phyloP scores from a whole-genome alignment of 2,329 filamentous ascomycete genomes.

The Ceratocystis alfenasii region DNA sequence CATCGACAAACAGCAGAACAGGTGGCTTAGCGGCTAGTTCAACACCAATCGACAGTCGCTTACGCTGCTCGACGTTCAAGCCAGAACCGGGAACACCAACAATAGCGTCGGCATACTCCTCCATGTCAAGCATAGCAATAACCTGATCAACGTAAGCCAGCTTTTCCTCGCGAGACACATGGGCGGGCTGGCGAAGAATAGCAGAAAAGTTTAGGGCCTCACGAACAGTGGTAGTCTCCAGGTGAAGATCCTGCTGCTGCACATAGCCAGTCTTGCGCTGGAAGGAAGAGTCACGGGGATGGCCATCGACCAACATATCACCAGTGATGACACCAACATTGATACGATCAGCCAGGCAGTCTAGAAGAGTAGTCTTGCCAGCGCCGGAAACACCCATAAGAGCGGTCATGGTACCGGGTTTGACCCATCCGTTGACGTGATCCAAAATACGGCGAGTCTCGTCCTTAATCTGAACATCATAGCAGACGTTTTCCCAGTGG shows the following conservation, averaged over 20 bases:
- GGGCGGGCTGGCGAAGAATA: slow-evolving; percentile 66
- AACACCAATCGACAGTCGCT: slow-evolving; percentile 86
- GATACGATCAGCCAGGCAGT: slow-evolving; percentile 72
- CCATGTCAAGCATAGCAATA: slow-evolving; percentile 82
- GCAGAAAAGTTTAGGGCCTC: slow-evolving; percentile 83
- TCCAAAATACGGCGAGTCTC: slow-evolving; percentile 66
- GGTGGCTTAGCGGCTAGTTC: slow-evolving; percentile 87
- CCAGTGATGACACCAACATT: slow-evolving; percentile 83
- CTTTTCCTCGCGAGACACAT: slow-evolving; percentile 64
- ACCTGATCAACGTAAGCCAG: slow-evolving; percentile 79
- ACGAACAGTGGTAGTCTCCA: slow-evolving; percentile 72
- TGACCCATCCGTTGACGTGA: slow-evolving; percentile 84
- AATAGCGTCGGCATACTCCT: slow-evolving; percentile 77
- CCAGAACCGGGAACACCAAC: slow-evolving; percentile 86
- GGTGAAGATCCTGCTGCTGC: slow-evolving; percentile 83
- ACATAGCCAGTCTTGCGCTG: slow-evolving; percentile 88
- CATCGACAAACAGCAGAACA: slow-evolving; percentile 81
- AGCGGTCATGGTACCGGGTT: slow-evolving; percentile 78
- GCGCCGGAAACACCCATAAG: slow-evolving; percentile 87
- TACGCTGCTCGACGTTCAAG: slow-evolving; percentile 58
- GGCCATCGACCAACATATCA: slow-evolving; percentile 59
- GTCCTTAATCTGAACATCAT: slow-evolving; percentile 63
- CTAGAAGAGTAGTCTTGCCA: slow-evolving; percentile 85
- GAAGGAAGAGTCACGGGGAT: slow-evolving; percentile 65
- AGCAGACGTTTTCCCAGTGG: slow-evolving; percentile 77